Conservation (phyloP, 208 protist species). For the Leishmania turanica region DNA sequence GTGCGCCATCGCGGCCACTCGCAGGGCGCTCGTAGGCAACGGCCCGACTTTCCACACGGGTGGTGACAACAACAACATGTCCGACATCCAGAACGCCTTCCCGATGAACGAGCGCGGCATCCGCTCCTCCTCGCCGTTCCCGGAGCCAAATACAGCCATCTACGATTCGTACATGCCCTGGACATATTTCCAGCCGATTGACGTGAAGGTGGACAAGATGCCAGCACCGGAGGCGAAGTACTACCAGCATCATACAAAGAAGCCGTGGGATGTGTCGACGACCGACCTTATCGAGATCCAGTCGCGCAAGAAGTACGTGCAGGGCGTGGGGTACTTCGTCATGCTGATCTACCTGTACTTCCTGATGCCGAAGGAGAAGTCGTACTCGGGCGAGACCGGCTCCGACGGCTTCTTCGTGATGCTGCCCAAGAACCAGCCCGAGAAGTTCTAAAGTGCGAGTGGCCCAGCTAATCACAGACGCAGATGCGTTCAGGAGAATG, state of each 20-base stretch:
- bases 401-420: conserved; percentile 86
- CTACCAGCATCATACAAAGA: conserved; percentile 90
- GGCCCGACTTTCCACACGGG: conserved; percentile 88
- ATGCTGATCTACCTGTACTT: conserved; percentile 84
- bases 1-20: conserved; percentile 68
- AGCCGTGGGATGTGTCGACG: conserved; percentile 87
- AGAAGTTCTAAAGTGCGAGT: conserved; percentile 69
- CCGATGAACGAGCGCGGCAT: conserved; percentile 86
- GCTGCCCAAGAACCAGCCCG: conserved; percentile 85
- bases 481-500: neutral
- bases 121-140: conserved; percentile 87
- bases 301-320: conserved; percentile 88
- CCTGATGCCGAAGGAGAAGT: conserved; percentile 93
- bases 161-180: conserved; percentile 90
- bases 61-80: conserved; percentile 86
- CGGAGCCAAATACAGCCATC: conserved; percentile 91
- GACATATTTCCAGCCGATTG: conserved; percentile 92
- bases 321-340: conserved; percentile 71
- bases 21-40: conserved; percentile 82
- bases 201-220: conserved; percentile 87
- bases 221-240: conserved; percentile 87
- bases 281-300: conserved; percentile 90
- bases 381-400: conserved; percentile 79
- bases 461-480: neutral
- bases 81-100: conserved; percentile 81